Base-by-base conservation (phyloP, 306 rosid species). In the Lupinus albus region DNA sequence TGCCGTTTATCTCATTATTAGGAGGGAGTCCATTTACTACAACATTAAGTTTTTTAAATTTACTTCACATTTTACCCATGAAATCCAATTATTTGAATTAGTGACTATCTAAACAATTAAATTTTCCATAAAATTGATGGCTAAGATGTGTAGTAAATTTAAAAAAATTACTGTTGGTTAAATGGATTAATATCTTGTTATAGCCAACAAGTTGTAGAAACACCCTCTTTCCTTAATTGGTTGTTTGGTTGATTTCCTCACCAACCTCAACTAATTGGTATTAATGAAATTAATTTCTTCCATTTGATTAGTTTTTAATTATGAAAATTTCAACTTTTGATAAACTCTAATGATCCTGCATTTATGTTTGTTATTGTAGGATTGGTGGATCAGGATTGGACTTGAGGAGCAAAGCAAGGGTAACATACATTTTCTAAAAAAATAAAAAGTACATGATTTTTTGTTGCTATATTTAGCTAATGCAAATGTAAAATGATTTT, bases 371-470 rank as follows among this genome's bases (percentile, higher is more conserved):
- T 12, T 39, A 46, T 77, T 46, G 7, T 13, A 92, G 98, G 99
- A 67, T 93, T 44, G 99, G 99, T 79, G 99, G 99, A 60, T 88
- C 97, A 63, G 99, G 97, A 35, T 9, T 83, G 90, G 99, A 93
- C 67, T 0, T 90, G 42, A 80, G 99, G 87, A 88, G 99, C 92
- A 93, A 93, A 88, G 98, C 95, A 64, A 92, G 86, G 86, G 98
- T 89, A 25, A 74, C 45, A 68, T 42, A 66, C 50, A 63, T 11
- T 5, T 15, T 30, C n/a, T 49, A 21, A 11, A 21, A 54, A 53
- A 61, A 51, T 0, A 61, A 39, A 11, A 11, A 7, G 15, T 49
- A 7, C 17, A 11, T 3, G 0, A 3, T 64, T 65, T 0, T 42
- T 39, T 39, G 3, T 20, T 47, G 33, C 47, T 7, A 8, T 63